phyloP scores from a whole-genome alignment of 2,329 filamentous ascomycete species.

The Phialophora verrucosa region DNA sequence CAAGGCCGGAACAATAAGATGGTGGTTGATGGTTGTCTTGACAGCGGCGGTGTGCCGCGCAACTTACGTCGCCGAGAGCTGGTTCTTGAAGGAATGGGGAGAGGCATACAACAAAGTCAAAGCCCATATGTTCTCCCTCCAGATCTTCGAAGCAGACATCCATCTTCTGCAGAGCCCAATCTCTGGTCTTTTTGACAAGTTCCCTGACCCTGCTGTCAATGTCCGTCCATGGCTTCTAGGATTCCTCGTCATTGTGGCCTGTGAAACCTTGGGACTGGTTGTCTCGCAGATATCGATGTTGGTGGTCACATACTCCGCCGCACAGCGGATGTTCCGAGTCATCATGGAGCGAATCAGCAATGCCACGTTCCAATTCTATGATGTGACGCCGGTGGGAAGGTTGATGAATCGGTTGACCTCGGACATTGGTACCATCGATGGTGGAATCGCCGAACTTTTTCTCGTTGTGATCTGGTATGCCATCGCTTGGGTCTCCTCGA shows the following conservation, averaged over 20 bases:
- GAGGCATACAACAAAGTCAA: slow-evolving; percentile 66
- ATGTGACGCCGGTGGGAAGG: slow-evolving; percentile 84
- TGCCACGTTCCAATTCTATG: slow-evolving; percentile 88
- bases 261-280: slow-evolving; percentile 65
- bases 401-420: slow-evolving; percentile 92
- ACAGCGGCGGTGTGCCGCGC: slow-evolving; percentile 66
- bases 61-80: slow-evolving; percentile 70
- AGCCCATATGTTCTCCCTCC: slow-evolving; percentile 41
- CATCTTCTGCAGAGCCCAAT: slow-evolving; percentile 39
- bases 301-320: slow-evolving; percentile 78
- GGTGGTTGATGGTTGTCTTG: slow-evolving; percentile 71
- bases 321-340: slow-evolving; percentile 73
- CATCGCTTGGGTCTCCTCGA: slow-evolving; percentile 73
- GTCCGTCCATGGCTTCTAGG: slow-evolving; percentile 75
- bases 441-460: slow-evolving; percentile 77
- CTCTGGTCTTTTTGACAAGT: slow-evolving; percentile 51
- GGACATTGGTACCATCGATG: slow-evolving; percentile 88
- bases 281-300: slow-evolving; percentile 71
- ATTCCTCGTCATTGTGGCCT: slow-evolving; percentile 69
- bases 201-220: slow-evolving; percentile 71
- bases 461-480: slow-evolving; percentile 71
- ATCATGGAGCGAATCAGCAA: slow-evolving; percentile 76
- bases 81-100: slow-evolving; percentile 87
- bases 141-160: slow-evolving; percentile 29
- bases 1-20: slow-evolving; percentile 74